Evolutionary conservation across 352 stramenopile species (phyloP), one percentile per base, ranked within the genome.

Genomic region (Phytopythium vexans): DNA sequence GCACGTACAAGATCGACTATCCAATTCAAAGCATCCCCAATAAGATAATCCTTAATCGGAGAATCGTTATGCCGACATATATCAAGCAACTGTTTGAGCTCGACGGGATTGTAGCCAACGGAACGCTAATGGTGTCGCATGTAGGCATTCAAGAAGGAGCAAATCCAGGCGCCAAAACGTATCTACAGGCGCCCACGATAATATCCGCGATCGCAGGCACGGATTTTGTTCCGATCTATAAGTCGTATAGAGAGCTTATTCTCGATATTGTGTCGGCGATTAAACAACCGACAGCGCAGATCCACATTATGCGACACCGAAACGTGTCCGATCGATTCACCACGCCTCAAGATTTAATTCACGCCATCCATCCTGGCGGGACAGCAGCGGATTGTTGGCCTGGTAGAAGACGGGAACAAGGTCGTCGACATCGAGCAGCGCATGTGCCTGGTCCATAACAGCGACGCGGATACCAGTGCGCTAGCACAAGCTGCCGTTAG

Each of bases 1-100:
- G n/a, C n/a, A n/a, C n/a, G n/a, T n/a, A n/a, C 39, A 43, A 43
- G 39, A 21, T 43, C 2, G 39, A 43, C 39, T 43, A 43, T 15
- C 39, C 39, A 3, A 43, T 43, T 27, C 1, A 3, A 1, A 31
- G 14, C 2, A 27, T 43, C 3, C 39, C 39, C 3, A 43, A 27
- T 8, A 21, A 3, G 3, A 43, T 31, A 27, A 9, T 43, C 3
- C 16, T 43, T 12, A 21, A 43, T 27, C 39, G 39, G 39, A 3
- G 14, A 3, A 21, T 43, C 39, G 27, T 31, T 9, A 12, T 43
- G 12, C 39, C 39, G 14, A 3, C 1, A 4, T 43, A 43, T 8
- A 15, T 27, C 12, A 12, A 31, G 1, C 39, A 43, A 9, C 7
- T 43, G 39, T 43, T 43, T 3, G 39, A 15, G 14, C 4, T 4